Evolutionary conservation across 108 stramenopile genomes (phyloP), one percentile per base, ranked within the genome.

Genomic region (Nitzschia inconspicua): DNA sequence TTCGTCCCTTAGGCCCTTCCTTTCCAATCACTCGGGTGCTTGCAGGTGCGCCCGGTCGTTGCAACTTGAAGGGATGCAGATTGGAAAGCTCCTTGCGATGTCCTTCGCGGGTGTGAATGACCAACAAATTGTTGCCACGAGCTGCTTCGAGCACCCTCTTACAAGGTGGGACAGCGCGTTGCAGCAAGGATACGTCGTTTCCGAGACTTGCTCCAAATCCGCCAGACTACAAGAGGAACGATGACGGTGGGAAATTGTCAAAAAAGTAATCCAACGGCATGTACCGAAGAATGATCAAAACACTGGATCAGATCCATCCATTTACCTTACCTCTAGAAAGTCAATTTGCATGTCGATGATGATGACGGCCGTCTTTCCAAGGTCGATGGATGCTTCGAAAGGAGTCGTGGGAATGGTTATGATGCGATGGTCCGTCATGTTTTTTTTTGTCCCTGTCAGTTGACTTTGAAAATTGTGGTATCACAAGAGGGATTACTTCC

Each of bases 201-300:
- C 88, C 88, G 16, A 90, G 60, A 11, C 36, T 31, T 29, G 77
- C 85, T 8, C 88, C 88, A 61, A 86, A 90, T 22, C 88, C 88
- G 44, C 30, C 50, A 16, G 29, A 24, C 14, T n/a, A n/a, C n/a
- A n/a, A 22, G n/a, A 27, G n/a, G 3, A 27, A 26, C 14, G 9
- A 3, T 7, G 8, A 2, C 23, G 14, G 16, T 25, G 3, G 3
- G n/a, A 3, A 49, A 4, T 26, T 4, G 3, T 26, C 2, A 14
- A 26, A 22, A 3, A 26, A 2, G 14, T n/a, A 4, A 2, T 27
- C 3, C 48, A 16, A 11, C 8, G 8, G 19, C 8, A 47, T 7
- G 8, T 47, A 19, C 18, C 8, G 19, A 8, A 8, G 13, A 19
- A 8, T 8, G 16, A 19, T 19, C 16, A 18, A 8, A 8, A 47